phyloP scores from a whole-genome alignment of 139 green algal species.

The Chlorella sp. region DNA sequence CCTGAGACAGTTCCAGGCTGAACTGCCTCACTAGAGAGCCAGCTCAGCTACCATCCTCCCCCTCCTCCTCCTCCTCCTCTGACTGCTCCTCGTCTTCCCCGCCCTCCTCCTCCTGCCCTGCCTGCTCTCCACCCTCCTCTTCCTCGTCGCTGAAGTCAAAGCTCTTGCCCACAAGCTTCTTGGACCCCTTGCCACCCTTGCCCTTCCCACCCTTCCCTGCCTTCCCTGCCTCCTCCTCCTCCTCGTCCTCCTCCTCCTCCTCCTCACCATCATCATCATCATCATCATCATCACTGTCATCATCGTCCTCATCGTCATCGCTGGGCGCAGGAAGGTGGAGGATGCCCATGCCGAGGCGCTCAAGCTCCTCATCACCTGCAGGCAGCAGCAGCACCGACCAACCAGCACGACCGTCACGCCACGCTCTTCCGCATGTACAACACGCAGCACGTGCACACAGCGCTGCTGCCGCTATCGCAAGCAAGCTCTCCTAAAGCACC shows the following conservation, averaged over 20 bases:
- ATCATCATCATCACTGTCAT: constrained; percentile 7
- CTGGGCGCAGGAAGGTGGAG: too few species aligned
- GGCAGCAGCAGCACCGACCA: too few species aligned
- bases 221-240: constrained; percentile 1
- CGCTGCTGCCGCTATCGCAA: neutral
- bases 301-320: neutral
- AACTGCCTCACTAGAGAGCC: too few species aligned
- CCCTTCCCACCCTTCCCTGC: neutral
- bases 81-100: too few species aligned
- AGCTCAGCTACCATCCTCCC: too few species aligned
- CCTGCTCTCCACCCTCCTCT: constrained; percentile 8
- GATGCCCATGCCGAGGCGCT: too few species aligned
- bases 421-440: neutral
- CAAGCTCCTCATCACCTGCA: too few species aligned
- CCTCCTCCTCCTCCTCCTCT: too few species aligned
- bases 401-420: neutral
- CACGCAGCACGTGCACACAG: neutral
- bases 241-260: neutral
- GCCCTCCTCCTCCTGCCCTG: neutral
- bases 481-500: neutral
- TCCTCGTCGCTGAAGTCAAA: constrained; percentile 1
- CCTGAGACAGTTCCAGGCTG: too few species aligned
- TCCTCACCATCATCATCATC: constrained; percentile 7
- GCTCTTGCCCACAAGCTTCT: neutral
- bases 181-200: neutral